Conservation (phyloP, 1,139 yeast genomes). For the Scheffersomyces titani region DNA sequence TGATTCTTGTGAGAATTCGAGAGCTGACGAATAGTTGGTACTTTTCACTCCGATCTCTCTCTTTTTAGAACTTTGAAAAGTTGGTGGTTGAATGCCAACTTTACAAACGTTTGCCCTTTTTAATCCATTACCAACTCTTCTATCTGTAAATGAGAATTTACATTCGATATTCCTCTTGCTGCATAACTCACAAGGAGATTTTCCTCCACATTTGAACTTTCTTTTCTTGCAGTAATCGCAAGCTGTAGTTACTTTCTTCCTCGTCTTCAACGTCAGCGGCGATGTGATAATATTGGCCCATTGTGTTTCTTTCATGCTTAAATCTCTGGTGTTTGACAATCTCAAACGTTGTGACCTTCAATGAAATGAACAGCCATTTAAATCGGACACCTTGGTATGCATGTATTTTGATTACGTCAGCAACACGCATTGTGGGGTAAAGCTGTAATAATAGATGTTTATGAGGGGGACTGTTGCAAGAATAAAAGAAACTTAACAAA, state of each 20-base stretch:
- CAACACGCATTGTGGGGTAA: not conserved
- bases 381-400: not conserved
- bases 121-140: not conserved
- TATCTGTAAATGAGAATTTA: not conserved
- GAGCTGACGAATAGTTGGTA: not conserved
- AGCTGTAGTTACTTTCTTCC: slow-evolving; percentile 39
- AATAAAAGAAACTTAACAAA: not conserved
- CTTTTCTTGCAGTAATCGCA: slow-evolving; percentile 42
- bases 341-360: not conserved
- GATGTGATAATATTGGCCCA: not conserved
- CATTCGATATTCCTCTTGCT: not conserved
- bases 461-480: not conserved
- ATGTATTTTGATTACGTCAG: not conserved
- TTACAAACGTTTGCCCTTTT: not conserved
- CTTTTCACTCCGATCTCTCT: not conserved
- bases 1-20: not conserved
- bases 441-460: not conserved
- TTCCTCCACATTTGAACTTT: slow-evolving; percentile 27
- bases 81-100: not conserved
- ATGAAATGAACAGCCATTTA: not conserved
- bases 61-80: not conserved
- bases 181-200: not conserved
- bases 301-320: not conserved
- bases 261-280: slow-evolving; percentile 1
- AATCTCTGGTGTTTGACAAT: not conserved